A percentile compares a stretch with the other conserved stretches of the same genome.
Conservation (phyloP, 306 rosid species). For the Hippophae gyantsensis region DNA sequence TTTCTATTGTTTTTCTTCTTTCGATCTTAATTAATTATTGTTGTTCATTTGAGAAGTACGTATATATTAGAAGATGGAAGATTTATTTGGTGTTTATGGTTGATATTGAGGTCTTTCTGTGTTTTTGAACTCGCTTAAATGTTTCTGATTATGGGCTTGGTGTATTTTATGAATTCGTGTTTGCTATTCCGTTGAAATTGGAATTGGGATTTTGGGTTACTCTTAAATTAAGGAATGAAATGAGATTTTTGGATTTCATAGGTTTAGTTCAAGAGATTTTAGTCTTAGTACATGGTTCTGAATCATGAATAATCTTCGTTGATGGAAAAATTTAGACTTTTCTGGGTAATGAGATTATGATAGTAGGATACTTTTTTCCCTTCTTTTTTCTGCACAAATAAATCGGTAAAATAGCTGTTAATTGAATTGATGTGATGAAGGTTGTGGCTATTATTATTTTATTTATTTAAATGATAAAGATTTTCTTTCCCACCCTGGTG, state of each 20-base stretch:
- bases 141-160: neutral
- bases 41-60: too few relatives aligned
- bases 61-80: neutral
- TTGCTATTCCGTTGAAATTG: neutral
- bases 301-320: conserved; percentile 4
- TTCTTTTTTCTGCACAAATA: neutral
- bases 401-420: neutral
- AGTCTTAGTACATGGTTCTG: conserved; percentile 7
- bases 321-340: neutral
- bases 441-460: too few relatives aligned
- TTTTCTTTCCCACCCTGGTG: neutral
- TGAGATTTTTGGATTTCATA: neutral
- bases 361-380: neutral
- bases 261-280: neutral
- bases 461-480: too few relatives aligned
- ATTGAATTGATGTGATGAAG: neutral
- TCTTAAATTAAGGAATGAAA: neutral
- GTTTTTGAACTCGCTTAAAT: neutral
- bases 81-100: neutral
- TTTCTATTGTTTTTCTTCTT: conserved; percentile 9
- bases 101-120: neutral
- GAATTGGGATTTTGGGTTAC: conserved; percentile 7
- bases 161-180: neutral
- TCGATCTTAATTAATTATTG: neutral
- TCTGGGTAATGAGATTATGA: neutral